Evolutionary conservation across 805 yeast genomes (phyloP).

Genomic region (Ogataea siamensis): DNA sequence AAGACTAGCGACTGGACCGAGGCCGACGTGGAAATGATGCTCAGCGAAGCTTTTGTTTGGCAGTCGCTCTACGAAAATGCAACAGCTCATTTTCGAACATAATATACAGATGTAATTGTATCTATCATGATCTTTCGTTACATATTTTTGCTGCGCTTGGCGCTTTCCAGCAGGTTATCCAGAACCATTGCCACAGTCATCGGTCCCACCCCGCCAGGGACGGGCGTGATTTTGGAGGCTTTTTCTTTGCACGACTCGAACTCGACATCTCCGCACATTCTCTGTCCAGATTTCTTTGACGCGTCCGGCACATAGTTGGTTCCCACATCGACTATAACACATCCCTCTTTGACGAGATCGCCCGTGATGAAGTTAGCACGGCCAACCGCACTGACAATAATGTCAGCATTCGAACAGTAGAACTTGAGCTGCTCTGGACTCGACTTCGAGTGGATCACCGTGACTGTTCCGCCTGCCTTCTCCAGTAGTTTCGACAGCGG

Average conservation of each 20-base stretch:
- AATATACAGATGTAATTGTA: slow-evolving; percentile 30
- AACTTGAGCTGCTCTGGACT: slow-evolving; percentile 51
- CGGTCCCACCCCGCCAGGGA: slow-evolving; percentile 99
- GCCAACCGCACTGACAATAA: slow-evolving; percentile 91
- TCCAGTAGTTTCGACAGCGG: slow-evolving; percentile 86
- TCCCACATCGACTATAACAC: slow-evolving; percentile 91
- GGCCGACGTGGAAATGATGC: slow-evolving; percentile 83
- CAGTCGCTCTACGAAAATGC: slow-evolving; percentile 90
- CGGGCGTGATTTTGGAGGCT: slow-evolving; percentile 84
- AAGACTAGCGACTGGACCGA: slow-evolving; percentile 87
- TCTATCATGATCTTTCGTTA: background rate
- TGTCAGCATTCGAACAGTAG: slow-evolving; percentile 67
- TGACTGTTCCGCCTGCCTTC: slow-evolving; percentile 82
- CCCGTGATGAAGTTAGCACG: slow-evolving; percentile 80
- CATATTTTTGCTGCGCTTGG: slow-evolving; percentile 34
- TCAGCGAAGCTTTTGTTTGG: slow-evolving; percentile 97
- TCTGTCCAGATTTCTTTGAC: slow-evolving; percentile 70
- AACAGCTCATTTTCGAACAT: slow-evolving; percentile 63
- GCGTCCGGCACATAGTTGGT: slow-evolving; percentile 83
- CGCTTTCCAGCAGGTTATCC: slow-evolving; percentile 78
- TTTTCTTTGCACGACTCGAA: slow-evolving; percentile 60
- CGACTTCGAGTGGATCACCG: slow-evolving; percentile 78
- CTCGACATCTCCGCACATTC: slow-evolving; percentile 95
- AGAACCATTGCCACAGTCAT: slow-evolving; percentile 98
- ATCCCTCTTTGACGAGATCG: slow-evolving; percentile 82